These are phyloP conservation scores for Mangifera indica DNA, from an alignment of 345 rosid species.

Conservation along the genomic window DNA sequence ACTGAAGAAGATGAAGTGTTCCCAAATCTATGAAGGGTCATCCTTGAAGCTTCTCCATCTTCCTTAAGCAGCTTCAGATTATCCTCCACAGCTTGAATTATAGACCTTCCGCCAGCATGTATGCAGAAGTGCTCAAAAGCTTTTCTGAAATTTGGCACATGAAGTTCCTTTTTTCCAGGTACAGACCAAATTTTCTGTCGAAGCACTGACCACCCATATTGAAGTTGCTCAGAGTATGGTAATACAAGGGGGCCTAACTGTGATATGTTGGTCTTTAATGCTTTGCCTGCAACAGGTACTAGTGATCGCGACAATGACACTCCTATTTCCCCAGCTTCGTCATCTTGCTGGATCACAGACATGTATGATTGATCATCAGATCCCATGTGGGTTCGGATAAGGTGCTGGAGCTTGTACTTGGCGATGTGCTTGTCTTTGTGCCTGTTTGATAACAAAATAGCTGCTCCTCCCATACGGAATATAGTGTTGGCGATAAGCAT, in stretches of 20 bases:
- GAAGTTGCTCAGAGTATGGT: constrained; percentile 56
- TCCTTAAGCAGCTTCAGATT: constrained; percentile 52
- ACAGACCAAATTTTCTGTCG: constrained; percentile 20
- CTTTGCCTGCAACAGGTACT: constrained; percentile 43
- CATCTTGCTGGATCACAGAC: constrained; percentile 47
- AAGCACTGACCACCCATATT: constrained; percentile 33
- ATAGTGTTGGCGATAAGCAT: constrained; percentile 57
- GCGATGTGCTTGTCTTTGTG: constrained; percentile 40
- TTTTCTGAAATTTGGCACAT: constrained; percentile 55
- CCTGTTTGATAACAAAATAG: constrained; percentile 53
- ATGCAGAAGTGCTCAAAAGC: constrained; percentile 63
- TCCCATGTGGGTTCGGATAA: constrained; percentile 58
- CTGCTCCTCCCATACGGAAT: constrained; percentile 65
- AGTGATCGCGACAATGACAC: constrained; percentile 55
- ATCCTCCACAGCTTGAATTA: constrained; percentile 52
- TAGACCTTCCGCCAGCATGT: constrained; percentile 59
- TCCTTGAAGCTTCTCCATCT: constrained; percentile 66
- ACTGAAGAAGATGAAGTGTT: constrained; percentile 68
- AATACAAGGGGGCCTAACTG: constrained; percentile 51
- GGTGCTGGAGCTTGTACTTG: constrained; percentile 55
- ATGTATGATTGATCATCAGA: constrained; percentile 42
- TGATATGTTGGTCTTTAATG: constrained; percentile 45
- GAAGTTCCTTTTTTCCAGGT: constrained; percentile 24
- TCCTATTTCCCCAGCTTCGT: constrained; percentile 46
- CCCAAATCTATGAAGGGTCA: constrained; percentile 58